A percentile compares a stretch with the other conserved stretches of the same genome.
Conservation (phyloP, 345 rosid species). For the Salix exigua region DNA sequence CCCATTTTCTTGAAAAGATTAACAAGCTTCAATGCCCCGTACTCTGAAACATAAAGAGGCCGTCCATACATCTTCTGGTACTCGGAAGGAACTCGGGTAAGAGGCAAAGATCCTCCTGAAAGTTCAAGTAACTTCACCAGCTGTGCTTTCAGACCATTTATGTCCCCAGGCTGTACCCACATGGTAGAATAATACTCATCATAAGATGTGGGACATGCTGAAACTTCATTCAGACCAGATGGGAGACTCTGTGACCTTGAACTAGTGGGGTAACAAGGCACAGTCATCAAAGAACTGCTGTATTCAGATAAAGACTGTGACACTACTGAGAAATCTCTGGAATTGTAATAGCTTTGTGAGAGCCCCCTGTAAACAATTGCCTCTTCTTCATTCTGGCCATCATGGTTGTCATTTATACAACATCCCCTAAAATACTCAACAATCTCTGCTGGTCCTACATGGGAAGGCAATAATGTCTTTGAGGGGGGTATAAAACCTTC, state of each 20-base stretch:
- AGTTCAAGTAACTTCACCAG: conserved; percentile 77
- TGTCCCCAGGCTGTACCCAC: conserved; percentile 95
- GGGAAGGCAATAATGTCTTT: conserved; percentile 42
- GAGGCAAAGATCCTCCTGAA: conserved; percentile 77
- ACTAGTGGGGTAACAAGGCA: conserved; percentile 37
- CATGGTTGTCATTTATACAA: conserved; percentile 40
- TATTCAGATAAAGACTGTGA: conserved; percentile 56
- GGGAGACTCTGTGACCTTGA: conserved; percentile 60
- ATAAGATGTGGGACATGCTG: conserved; percentile 33
- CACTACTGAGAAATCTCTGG: conserved; percentile 52
- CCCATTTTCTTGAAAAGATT: conserved; percentile 84
- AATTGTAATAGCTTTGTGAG: conserved; percentile 52
- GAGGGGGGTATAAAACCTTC: conserved; percentile 74
- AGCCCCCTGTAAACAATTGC: conserved; percentile 62
- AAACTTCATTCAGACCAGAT: conserved; percentile 44
- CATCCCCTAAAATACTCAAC: conserved; percentile 54
- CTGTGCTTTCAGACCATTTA: conserved; percentile 73
- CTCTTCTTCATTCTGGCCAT: conserved; percentile 65
- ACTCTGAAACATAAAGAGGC: conserved; percentile 74
- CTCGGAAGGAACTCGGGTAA: conserved; percentile 65
- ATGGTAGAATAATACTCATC: conserved; percentile 58
- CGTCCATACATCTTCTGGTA: conserved; percentile 75
- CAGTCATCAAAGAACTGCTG: conserved; percentile 28
- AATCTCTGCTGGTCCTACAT: conserved; percentile 34
- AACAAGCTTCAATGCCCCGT: conserved; percentile 68